A percentile compares a stretch with the other conserved stretches of the same genome.
Evolutionary conservation across 495 filamentous ascomycete genomes (phyloP).

Genomic region (Xylaria cubensis): DNA sequence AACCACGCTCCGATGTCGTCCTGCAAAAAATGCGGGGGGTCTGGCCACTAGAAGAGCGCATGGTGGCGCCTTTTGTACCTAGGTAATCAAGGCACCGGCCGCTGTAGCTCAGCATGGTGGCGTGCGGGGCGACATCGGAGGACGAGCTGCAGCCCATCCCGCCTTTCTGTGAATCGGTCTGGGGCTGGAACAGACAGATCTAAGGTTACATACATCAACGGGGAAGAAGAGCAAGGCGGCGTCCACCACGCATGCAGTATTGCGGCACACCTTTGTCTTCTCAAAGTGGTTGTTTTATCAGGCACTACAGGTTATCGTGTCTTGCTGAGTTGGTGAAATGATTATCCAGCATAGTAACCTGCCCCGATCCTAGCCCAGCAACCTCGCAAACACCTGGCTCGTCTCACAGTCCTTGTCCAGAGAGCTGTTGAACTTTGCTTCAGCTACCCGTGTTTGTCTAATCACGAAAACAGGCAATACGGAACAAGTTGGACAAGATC

Average conservation of each 20-base stretch:
- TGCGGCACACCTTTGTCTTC: background rate
- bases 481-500: too few relatives aligned
- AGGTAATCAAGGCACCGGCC: too few relatives aligned
- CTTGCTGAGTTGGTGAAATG: too few relatives aligned
- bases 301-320: too few relatives aligned
- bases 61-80: too few relatives aligned
- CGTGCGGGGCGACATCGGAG: too few relatives aligned
- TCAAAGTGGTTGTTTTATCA: too few relatives aligned
- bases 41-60: too few relatives aligned
- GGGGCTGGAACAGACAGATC: background rate
- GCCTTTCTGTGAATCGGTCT: background rate
- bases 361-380: background rate
- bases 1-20: slow-evolving; percentile 2
- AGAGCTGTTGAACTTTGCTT: background rate
- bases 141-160: background rate
- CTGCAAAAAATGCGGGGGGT: too few relatives aligned
- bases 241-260: background rate
- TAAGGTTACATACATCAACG: background rate
- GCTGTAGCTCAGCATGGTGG: too few relatives aligned
- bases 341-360: background rate
- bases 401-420: background rate
- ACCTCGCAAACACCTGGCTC: background rate
- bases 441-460: too few relatives aligned
- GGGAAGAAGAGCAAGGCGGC: background rate
- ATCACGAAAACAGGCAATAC: too few relatives aligned